phyloP scores from a whole-genome alignment of 352 stramenopile genomes.

The Pythium monospermum region DNA sequence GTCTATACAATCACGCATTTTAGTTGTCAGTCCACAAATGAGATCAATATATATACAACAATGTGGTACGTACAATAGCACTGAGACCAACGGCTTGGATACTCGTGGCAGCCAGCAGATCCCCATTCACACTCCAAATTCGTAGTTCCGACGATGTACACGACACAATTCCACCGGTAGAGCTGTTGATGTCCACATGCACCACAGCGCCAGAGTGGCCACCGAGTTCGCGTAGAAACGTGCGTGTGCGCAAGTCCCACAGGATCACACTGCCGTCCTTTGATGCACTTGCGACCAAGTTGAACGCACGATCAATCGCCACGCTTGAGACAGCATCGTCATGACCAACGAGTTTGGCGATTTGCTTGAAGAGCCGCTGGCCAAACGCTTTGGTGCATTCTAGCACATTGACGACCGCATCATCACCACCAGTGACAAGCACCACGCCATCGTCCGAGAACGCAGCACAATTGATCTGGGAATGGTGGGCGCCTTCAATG shows the following conservation, averaged over 20 bases:
- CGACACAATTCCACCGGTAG: slow-evolving; percentile 62
- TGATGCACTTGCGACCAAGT: slow-evolving; percentile 60
- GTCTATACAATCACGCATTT: slow-evolving; percentile 26
- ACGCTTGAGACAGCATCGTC: slow-evolving; percentile 53
- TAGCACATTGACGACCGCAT: slow-evolving; percentile 69
- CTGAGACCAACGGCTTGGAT: slow-evolving; percentile 37
- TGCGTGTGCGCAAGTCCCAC: slow-evolving; percentile 61
- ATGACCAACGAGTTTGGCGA: slow-evolving; percentile 64
- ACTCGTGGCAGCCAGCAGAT: slow-evolving; percentile 53
- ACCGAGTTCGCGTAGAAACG: slow-evolving; percentile 52
- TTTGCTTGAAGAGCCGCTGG: slow-evolving; percentile 60
- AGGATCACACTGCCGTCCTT: slow-evolving; percentile 51
- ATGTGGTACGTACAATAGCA: slow-evolving; percentile 34
- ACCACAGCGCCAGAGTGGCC: slow-evolving; percentile 43
- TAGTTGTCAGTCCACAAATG: too few species aligned
- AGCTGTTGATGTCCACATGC: slow-evolving; percentile 61
- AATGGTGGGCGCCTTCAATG: slow-evolving; percentile 60
- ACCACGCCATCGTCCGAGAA: slow-evolving; percentile 57
- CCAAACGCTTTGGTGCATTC: slow-evolving; percentile 57
- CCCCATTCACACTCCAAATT: slow-evolving; percentile 77
- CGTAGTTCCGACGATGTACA: slow-evolving; percentile 44
- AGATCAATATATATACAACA: neutral
- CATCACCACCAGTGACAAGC: slow-evolving; percentile 58
- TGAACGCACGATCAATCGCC: slow-evolving; percentile 71
- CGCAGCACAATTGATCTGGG: slow-evolving; percentile 43